Evolutionary conservation across 2,329 filamentous ascomycete genomes (phyloP), one percentile per base, ranked within the genome.

Genomic region (Domatiomyces catenatus): DNA sequence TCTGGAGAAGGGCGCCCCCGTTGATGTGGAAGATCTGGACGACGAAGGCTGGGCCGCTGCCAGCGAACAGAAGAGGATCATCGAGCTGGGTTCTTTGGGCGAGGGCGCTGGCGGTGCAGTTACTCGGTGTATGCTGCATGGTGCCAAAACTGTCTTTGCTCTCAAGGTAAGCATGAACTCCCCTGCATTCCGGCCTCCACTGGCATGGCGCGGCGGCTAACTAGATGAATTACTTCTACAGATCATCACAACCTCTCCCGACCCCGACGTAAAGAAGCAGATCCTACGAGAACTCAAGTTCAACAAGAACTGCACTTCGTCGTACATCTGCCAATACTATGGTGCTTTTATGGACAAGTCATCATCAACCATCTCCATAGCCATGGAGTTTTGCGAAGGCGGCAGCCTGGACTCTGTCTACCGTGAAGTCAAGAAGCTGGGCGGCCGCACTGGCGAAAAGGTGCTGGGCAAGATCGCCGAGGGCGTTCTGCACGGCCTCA

Each of bases 351-450:
- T 93, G 65, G 90, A 98, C 64, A 85, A 92, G 52, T 84, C 87
- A n/a, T 93, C 87, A 8, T 87, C 89, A 48, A 96, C 90, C 46
- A 96, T 98, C 59, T 94, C 87, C 46, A 98, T 98, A 63, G 89
- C 88, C 51, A 98, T 98, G 92, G 92, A 98, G 66, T 96, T 94
- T 62, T 98, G 92, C 65, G 92, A 96, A 68, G 92, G 92, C 52
- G 92, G 92, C 49, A 94, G 87, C 46, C 76, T 98, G 18, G 89
- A 98, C 70, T 92, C 86, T 64, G 92, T 98, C 57, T 98, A 98
- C 72, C 86, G 86, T 58, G 92, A 98, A 69, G 89, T 98, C 36
- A 94, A 94, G 72, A 87, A 92, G 60, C 78, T 96, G 1, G 90
- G 90, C 43, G 92, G 92, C 8, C 80, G 92, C 47, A 96, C 90